Percentiles rank a stretch among this genome's conserved stretches.
Conservation (phyloP, 257 asterid genomes). For the Plectranthus barbatus region DNA sequence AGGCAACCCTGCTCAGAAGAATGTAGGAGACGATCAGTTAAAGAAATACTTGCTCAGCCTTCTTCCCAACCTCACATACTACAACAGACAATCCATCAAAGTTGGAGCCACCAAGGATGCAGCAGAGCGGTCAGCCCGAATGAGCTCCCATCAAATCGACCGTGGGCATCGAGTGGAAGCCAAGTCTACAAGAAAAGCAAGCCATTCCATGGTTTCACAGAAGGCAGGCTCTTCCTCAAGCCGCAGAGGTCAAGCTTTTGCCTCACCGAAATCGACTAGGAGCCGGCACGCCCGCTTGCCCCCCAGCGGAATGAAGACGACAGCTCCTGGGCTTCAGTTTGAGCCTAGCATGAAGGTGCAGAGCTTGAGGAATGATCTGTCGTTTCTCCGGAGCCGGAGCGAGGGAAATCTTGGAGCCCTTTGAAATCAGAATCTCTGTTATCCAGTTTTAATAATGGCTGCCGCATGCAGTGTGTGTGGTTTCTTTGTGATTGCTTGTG, state of each 20-base stretch:
- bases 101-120: slow-evolving; percentile 56
- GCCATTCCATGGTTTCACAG: slow-evolving; percentile 38
- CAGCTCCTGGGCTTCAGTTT: slow-evolving; percentile 23
- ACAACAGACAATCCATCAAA: slow-evolving; percentile 67
- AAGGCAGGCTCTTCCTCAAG: slow-evolving; percentile 44
- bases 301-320: slow-evolving; percentile 46
- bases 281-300: slow-evolving; percentile 48
- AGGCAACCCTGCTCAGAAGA: slow-evolving; percentile 94
- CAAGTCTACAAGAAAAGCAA: slow-evolving; percentile 46
- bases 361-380: slow-evolving; percentile 36
- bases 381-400: slow-evolving; percentile 68
- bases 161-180: slow-evolving; percentile 45
- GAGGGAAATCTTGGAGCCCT: slow-evolving; percentile 73
- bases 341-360: slow-evolving; percentile 32
- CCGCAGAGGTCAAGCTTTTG: slow-evolving; percentile 46
- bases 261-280: slow-evolving; percentile 38
- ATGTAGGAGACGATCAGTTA: slow-evolving; percentile 83
- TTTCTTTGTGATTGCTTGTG: background rate
- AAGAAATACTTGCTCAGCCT: slow-evolving; percentile 74
- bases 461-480: slow-evolving; percentile 3
- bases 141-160: slow-evolving; percentile 53
- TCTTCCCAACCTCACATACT: slow-evolving; percentile 71
- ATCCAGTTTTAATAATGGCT: slow-evolving; percentile 3
- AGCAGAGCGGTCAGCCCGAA: slow-evolving; percentile 57
- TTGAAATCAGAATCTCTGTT: slow-evolving; percentile 14